Base-by-base conservation (phyloP, 192 early-diverging fungal species). In the Phycomyces nitens region DNA sequence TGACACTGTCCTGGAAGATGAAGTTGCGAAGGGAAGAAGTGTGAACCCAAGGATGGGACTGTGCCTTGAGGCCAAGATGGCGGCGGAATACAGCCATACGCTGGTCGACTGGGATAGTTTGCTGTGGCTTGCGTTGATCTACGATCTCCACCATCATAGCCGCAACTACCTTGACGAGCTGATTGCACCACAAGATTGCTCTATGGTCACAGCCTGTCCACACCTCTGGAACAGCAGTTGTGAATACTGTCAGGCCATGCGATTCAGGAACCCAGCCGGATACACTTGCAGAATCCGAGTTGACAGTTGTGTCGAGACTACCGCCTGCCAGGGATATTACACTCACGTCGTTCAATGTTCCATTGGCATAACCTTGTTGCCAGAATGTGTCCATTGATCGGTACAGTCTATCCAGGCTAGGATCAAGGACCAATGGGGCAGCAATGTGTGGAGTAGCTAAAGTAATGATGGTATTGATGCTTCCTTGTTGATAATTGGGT, bases 271-370 rank as follows among this genome's bases (percentile, higher is more conserved):
- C 72, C 27, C 95, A 63, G 5, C 80, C 58, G 7, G 81, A 76
- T 0, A 94, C 71, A 65, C 88, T 88, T 5, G 88, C 77, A 40
- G 87, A 71, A 38, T 93, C 89, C 5, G 91, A 93, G 58, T 87
- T 84, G 12, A 99, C 86, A 61, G 92, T 90, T 26, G 81, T 80
- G 65, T 99, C 96, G 54, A 89, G 76, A 53, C 82, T 92, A 7
- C 96, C 96, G 29, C 95, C 95, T 52, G 92, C 92, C 58, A 99
- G 87, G 0, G 95, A 96, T 1, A 95, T 84, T 6, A 96, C 56
- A 10, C 83, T 83, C n/a, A 91, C 82, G 49, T 88, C 76, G 0
- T 60, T 64, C 15, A 89, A 56, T 15, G 40, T 38, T 27, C 53
- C 64, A 16, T 66, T 34, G 7, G 61, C 20, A 0, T 47, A 72